These are phyloP conservation scores for Galerina sulciceps DNA, from an alignment of 768 basidiomycete genomes.

Conservation along the genomic window DNA sequence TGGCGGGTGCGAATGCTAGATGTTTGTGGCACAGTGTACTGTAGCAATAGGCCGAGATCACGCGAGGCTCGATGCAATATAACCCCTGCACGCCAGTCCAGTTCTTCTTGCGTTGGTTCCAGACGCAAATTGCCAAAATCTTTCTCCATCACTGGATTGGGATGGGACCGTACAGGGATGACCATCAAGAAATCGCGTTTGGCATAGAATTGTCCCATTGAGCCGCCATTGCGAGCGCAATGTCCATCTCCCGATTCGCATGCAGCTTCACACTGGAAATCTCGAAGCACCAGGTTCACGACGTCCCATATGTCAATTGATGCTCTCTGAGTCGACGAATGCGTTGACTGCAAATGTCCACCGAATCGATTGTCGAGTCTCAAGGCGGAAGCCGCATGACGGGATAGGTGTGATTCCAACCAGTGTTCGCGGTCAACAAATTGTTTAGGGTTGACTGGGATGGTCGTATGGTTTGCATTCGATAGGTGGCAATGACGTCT, in stretches of 20 bases:
- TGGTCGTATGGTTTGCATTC: background rate
- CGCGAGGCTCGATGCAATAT: conserved; percentile 30
- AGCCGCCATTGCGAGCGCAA: conserved; percentile 2
- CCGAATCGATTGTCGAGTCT: conserved; percentile 24
- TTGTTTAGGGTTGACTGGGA: conserved; percentile 26
- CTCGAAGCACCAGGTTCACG: conserved; percentile 41
- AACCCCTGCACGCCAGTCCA: conserved; percentile 20
- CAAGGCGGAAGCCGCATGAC: conserved; percentile 32
- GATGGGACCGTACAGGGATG: conserved; percentile 8
- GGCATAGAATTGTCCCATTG: conserved; percentile 12
- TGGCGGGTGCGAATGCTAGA: conserved; percentile 15
- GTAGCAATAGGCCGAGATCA: conserved; percentile 36
- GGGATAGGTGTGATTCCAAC: conserved; percentile 51
- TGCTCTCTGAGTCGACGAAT: conserved; percentile 3
- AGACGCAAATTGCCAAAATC: background rate
- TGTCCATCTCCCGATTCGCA: conserved; percentile 17
- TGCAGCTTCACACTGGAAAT: conserved; percentile 45
- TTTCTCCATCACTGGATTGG: background rate
- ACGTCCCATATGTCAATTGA: conserved; percentile 44
- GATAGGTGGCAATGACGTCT: conserved; percentile 1
- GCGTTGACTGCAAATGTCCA: conserved; percentile 4
- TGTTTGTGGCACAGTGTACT: conserved; percentile 25
- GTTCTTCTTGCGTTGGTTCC: conserved; percentile 5
- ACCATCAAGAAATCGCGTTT: conserved; percentile 17
- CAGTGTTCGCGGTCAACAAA: conserved; percentile 47